Evolutionary conservation across 2,329 filamentous ascomycete genomes (phyloP).

Genomic region (Fusarium brevicatenulatum): DNA sequence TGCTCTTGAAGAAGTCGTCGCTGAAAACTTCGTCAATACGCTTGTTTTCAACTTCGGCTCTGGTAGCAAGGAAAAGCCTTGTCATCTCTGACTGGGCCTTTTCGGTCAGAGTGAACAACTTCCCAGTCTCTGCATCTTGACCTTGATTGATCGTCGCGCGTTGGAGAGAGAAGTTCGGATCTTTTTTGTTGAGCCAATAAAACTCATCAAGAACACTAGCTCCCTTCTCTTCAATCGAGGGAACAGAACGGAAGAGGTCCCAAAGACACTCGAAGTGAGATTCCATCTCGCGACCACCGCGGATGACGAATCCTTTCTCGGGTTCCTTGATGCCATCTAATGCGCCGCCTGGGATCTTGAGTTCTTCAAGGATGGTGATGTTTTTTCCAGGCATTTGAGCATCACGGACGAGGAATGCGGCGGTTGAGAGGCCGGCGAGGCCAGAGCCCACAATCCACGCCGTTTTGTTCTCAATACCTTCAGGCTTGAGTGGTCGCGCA

Average conservation of each 20-base stretch:
- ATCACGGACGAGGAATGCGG: slow-evolving; percentile 4
- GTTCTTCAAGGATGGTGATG: slow-evolving; percentile 6
- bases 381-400: slow-evolving; percentile 4
- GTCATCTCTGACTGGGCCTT: neutral
- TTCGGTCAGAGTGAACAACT: neutral
- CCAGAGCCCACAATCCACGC: slow-evolving; percentile 6
- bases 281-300: slow-evolving; percentile 1
- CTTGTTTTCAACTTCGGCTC: neutral
- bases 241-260: slow-evolving; percentile 4
- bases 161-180: neutral
- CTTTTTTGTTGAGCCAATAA: slow-evolving; percentile 5
- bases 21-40: neutral
- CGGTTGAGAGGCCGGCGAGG: neutral
- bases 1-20: neutral
- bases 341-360: neutral
- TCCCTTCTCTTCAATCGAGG: neutral
- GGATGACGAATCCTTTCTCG: neutral
- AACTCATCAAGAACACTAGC: slow-evolving; percentile 3
- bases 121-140: neutral
- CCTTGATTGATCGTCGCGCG: slow-evolving; percentile 1
- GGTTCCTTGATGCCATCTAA: neutral
- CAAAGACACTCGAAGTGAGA: slow-evolving; percentile 6
- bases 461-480: neutral
- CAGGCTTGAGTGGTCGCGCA: neutral
- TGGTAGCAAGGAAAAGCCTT: neutral